These are phyloP conservation scores for Stachybotrys chlorohalonatus DNA, from an alignment of 2,329 filamentous ascomycete genomes.

Conservation along the genomic window DNA sequence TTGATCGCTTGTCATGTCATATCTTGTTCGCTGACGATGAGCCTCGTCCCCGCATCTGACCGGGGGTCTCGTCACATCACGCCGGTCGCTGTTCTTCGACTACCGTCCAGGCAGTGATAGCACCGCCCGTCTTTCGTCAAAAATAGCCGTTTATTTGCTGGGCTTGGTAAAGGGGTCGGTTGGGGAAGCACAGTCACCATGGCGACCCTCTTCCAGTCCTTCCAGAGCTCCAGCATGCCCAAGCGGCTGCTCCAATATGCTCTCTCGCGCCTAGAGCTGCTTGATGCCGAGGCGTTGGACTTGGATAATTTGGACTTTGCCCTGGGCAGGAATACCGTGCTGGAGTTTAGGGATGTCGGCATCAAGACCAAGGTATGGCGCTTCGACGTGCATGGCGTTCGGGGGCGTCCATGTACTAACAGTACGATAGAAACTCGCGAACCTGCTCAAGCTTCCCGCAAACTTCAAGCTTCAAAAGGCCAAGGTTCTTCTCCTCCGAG, in stretches of 20 bases:
- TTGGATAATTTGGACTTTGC: constrained; percentile 78
- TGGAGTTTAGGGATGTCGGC: constrained; percentile 82
- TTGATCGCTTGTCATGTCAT: constrained; percentile 8
- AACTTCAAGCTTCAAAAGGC: constrained; percentile 65
- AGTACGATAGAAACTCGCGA: constrained; percentile 62
- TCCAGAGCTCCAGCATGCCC: constrained; percentile 65
- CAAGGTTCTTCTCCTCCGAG: constrained; percentile 63
- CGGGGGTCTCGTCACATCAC: constrained; percentile 24
- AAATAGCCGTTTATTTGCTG: background rate
- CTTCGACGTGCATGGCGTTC: background rate
- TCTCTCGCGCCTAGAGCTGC: constrained; percentile 70
- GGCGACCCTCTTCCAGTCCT: constrained; percentile 62
- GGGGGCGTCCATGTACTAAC: background rate
- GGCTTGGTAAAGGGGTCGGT: constrained; percentile 3
- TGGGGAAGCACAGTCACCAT: constrained; percentile 33
- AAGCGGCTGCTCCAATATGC: constrained; percentile 85
- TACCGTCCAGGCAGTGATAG: background rate
- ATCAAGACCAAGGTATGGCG: constrained; percentile 62
- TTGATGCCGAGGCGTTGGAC: constrained; percentile 81
- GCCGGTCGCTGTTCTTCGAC: constrained; percentile 8
- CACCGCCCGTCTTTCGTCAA: background rate
- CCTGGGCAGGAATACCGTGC: constrained; percentile 69
- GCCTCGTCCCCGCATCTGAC: constrained; percentile 22
- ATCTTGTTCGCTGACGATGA: constrained; percentile 20
- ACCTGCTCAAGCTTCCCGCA: constrained; percentile 64